Evolutionary conservation across 345 rosid species (phyloP), one percentile per base, ranked within the genome.

Genomic region (Rubroshorea leprosula): DNA sequence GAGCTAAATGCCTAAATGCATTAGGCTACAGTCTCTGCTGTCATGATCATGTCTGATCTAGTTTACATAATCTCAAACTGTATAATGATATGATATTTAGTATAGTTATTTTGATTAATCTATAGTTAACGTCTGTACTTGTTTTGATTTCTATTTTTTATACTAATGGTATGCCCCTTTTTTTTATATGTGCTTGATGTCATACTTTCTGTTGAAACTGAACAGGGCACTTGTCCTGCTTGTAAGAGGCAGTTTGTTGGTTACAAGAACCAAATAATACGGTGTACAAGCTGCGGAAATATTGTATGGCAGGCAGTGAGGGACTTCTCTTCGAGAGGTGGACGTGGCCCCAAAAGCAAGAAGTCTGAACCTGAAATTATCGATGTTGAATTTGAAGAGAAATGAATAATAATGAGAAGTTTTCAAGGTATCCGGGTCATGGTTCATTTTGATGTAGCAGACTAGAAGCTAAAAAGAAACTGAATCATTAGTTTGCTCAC

Each of bases 301-400:
- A 89, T 68, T 23, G 98, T 92, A 55, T 92, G 98, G 96, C 90
- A 92, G 57, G 90, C 98, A 2, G 59, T 81, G 74, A 86, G 81
- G 41, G 96, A 82, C 68, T 80, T 82, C 69, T 82, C 79, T 72
- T 74, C 86, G 20, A 64, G 76, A 71, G 84, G 77, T 45, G 69
- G 81, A 10, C 54, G 63, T 65, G 77, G 76, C 24, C 64, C 49
- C 11, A 29, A 9, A 31, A 50, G 77, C 27, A 58, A 72, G 20
- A 83, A 78, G 68, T 67, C 95, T 0, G 80, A 81, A 53, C 76
- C 76, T 17, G 80, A 83, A 24, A 77, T 92, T 41, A 92, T 92
- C 5, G 96, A 92, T 51, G 89, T 92, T 9, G 98, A 92, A 23
- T 84, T 89, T 52, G 98, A 92, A 76, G 96, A 92, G 76, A 92